A percentile compares a stretch with the other conserved stretches of the same genome.
Evolutionary conservation across 2,329 filamentous ascomycete species (phyloP).

Genomic region (Pyrenophora graminea): DNA sequence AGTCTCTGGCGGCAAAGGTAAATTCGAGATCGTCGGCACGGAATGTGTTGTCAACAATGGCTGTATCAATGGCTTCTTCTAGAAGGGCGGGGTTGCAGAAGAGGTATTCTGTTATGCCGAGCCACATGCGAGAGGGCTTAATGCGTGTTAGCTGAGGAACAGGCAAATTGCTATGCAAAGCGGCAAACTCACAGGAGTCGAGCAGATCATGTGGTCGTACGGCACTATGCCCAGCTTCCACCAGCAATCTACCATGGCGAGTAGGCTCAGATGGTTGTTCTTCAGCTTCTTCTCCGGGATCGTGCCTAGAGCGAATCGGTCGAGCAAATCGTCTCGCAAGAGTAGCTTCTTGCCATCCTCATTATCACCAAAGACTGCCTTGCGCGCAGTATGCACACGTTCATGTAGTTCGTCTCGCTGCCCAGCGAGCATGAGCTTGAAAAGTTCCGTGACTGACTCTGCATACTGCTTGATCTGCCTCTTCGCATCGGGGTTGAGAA

Average conservation of each 20-base stretch:
- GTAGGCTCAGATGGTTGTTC: conserved; percentile 90
- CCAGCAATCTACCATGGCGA: conserved; percentile 99
- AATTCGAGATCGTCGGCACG: conserved; percentile 96
- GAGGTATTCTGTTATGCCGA: conserved; percentile 95
- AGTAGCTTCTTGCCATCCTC: conserved; percentile 69
- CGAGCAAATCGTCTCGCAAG: conserved; percentile 77
- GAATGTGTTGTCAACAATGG: conserved; percentile 87
- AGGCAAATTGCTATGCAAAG: background rate
- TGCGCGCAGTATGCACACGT: conserved; percentile 79
- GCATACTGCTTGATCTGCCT: conserved; percentile 95
- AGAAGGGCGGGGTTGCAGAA: conserved; percentile 83
- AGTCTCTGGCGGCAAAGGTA: conserved; percentile 92
- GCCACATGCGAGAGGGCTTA: conserved; percentile 87
- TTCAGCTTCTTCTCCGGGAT: conserved; percentile 69
- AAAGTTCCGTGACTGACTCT: conserved; percentile 86
- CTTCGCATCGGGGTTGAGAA: conserved; percentile 90
- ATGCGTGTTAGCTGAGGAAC: background rate
- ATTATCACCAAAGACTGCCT: conserved; percentile 63
- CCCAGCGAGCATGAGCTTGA: conserved; percentile 94
- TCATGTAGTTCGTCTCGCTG: conserved; percentile 72
- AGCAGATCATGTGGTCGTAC: conserved; percentile 99
- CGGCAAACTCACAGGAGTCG: conserved; percentile 69
- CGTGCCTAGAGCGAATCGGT: conserved; percentile 83
- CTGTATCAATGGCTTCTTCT: conserved; percentile 82
- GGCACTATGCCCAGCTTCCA: conserved; percentile 89